phyloP scores from a whole-genome alignment of 108 stramenopile genomes.

The Stephanodiscus triporus region DNA sequence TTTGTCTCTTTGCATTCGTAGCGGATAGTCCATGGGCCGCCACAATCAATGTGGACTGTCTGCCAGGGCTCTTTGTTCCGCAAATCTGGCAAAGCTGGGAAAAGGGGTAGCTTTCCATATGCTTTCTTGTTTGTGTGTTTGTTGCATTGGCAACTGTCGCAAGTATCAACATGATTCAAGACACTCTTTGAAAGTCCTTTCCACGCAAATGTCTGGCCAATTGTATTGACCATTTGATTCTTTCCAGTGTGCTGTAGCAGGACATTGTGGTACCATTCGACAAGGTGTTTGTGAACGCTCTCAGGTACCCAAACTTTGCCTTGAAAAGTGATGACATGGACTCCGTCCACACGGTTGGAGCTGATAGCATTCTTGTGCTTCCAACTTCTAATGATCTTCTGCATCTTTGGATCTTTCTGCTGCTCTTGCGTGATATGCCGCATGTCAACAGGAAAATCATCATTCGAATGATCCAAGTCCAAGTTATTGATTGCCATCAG shows the following conservation, averaged over 20 bases:
- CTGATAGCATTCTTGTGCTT: neutral
- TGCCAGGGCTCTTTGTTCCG: constrained; percentile 15
- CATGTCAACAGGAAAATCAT: constrained; percentile 4
- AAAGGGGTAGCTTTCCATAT: constrained; percentile 7
- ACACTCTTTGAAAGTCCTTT: neutral
- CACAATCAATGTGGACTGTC: constrained; percentile 11
- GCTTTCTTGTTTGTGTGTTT: constrained; percentile 13
- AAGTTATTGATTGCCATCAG: too few relatives aligned
- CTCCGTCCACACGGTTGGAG: neutral
- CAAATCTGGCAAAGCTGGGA: too few relatives aligned
- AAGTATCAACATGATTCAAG: neutral
- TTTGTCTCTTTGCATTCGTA: neutral
- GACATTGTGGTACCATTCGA: constrained; percentile 37
- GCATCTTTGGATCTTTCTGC: neutral
- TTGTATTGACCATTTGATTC: neutral
- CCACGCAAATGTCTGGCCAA: constrained; percentile 1
- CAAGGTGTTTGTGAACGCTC: neutral
- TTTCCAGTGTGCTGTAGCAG: constrained; percentile 20
- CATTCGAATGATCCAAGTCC: too few relatives aligned
- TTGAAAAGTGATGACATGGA: constrained; percentile 1
- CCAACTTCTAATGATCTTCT: neutral
- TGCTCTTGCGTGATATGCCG: neutral
- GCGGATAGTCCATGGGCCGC: constrained; percentile 12
- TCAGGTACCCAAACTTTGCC: constrained; percentile 3
- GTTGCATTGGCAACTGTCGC: constrained; percentile 20